phyloP scores from a whole-genome alignment of 306 rosid genomes.

The Pueraria montana region DNA sequence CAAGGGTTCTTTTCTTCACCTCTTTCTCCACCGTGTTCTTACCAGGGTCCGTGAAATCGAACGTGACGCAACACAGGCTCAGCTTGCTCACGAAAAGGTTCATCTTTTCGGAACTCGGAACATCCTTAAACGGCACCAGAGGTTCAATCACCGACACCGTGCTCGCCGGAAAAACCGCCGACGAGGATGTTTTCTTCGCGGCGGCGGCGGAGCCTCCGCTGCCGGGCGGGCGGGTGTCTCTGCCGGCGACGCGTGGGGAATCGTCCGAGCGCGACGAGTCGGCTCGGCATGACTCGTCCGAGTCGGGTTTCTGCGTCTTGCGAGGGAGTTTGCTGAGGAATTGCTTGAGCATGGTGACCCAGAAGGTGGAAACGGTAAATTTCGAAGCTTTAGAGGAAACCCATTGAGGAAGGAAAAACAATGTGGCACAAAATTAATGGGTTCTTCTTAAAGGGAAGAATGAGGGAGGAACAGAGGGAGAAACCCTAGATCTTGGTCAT shows the following conservation, averaged over 20 bases:
- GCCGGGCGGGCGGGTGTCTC: constrained; percentile 52
- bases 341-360: constrained; percentile 87
- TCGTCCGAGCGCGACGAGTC: constrained; percentile 64
- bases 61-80: constrained; percentile 87
- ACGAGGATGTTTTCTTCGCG: constrained; percentile 69
- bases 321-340: constrained; percentile 86
- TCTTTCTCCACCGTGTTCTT: constrained; percentile 82
- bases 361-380: constrained; percentile 39
- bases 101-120: constrained; percentile 74
- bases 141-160: constrained; percentile 84
- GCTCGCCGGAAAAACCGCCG: constrained; percentile 89
- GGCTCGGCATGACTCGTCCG: constrained; percentile 60
- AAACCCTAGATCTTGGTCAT: constrained; percentile 72
- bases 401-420: constrained; percentile 52
- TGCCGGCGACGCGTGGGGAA: constrained; percentile 51
- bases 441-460: constrained; percentile 32
- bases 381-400: constrained; percentile 53
- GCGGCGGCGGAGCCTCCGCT: constrained; percentile 52
- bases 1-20: constrained; percentile 79
- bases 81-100: constrained; percentile 87
- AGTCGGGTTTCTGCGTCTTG: constrained; percentile 70
- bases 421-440: constrained; percentile 31
- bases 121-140: constrained; percentile 84
- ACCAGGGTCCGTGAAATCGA: constrained; percentile 81
- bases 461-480: constrained; percentile 42